These are phyloP conservation scores for Rossbeevera mucosa DNA, from an alignment of 768 basidiomycete genomes.

Conservation along the genomic window DNA sequence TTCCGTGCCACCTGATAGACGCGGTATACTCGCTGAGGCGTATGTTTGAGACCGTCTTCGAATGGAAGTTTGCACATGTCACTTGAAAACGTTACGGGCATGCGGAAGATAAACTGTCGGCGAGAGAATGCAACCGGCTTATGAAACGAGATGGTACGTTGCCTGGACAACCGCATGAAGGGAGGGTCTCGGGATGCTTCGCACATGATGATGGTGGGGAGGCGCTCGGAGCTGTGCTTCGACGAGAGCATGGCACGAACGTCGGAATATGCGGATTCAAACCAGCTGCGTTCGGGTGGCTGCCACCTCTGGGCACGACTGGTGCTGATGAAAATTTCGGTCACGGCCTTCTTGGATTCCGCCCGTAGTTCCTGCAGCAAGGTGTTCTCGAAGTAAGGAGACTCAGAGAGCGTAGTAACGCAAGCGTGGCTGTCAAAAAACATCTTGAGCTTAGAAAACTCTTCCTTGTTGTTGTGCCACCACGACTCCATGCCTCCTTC, in stretches of 20 bases:
- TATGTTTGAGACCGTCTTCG: slow-evolving; percentile 9
- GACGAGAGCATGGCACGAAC: slow-evolving; percentile 23
- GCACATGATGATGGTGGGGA: slow-evolving; percentile 24
- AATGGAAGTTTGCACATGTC: slow-evolving; percentile 20
- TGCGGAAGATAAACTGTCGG: slow-evolving; percentile 19
- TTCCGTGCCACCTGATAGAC: slow-evolving; percentile 22
- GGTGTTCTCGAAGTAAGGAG: slow-evolving; percentile 7
- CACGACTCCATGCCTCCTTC: slow-evolving; percentile 31
- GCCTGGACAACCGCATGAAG: slow-evolving; percentile 1
- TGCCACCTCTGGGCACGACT: slow-evolving; percentile 26
- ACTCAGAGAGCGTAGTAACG: slow-evolving; percentile 27
- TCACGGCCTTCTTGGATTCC: slow-evolving; percentile 22
- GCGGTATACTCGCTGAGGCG: slow-evolving; percentile 9
- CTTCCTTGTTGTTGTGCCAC: slow-evolving; percentile 25
- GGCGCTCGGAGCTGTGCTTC: slow-evolving; percentile 3
- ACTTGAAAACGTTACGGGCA: slow-evolving; percentile 18
- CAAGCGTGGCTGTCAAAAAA: slow-evolving; percentile 29
- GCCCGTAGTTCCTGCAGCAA: slow-evolving; percentile 16
- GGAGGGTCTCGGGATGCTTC: slow-evolving; percentile 8
- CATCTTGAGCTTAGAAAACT: slow-evolving; percentile 26
- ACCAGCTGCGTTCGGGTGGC: slow-evolving; percentile 25
- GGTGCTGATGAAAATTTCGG: slow-evolving; percentile 15
- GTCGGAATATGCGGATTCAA: slow-evolving; percentile 24
- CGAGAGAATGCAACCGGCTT: slow-evolving; percentile 16
- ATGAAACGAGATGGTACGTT: slow-evolving; percentile 23